Evolutionary conservation across 345 rosid species (phyloP).

Genomic region (Angophora floribunda): DNA sequence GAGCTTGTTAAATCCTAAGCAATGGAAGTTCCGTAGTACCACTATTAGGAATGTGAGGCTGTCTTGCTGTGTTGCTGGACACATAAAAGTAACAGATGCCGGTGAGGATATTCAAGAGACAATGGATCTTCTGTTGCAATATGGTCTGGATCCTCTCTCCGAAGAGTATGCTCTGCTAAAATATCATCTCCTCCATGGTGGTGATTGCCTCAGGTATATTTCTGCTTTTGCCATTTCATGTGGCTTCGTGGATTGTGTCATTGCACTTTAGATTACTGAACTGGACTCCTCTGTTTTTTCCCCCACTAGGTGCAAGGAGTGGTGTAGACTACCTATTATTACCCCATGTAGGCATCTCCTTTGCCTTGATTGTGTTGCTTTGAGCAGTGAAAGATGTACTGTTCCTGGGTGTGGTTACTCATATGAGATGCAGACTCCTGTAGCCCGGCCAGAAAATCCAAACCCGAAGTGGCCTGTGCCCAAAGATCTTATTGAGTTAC

Average conservation of each 20-base stretch:
- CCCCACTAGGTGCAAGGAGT: constrained; percentile 68
- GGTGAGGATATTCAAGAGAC: constrained; percentile 96
- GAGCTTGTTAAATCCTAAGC: constrained; percentile 91
- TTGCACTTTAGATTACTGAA: background rate
- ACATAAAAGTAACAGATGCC: constrained; percentile 71
- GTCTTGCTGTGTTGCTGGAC: constrained; percentile 98
- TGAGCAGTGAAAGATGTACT: constrained; percentile 67
- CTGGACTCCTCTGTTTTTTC: background rate
- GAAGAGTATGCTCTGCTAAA: constrained; percentile 65
- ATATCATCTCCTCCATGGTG: constrained; percentile 66
- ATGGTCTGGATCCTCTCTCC: constrained; percentile 48
- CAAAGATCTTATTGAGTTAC: constrained; percentile 92
- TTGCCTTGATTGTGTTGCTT: constrained; percentile 79
- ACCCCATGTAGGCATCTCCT: constrained; percentile 93
- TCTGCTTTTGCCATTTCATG: background rate
- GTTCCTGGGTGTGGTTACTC: constrained; percentile 62
- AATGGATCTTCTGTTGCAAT: constrained; percentile 65
- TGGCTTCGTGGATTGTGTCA: background rate
- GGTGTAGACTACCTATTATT: constrained; percentile 93
- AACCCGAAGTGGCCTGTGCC: constrained; percentile 98
- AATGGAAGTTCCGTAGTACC: constrained; percentile 78
- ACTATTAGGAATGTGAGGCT: constrained; percentile 76
- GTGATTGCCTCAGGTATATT: constrained; percentile 72
- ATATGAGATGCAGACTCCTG: constrained; percentile 91
- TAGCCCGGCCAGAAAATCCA: constrained; percentile 89